Base-by-base conservation (phyloP, 1,284 basidiomycete species). In the Anthracocystis setariae region DNA sequence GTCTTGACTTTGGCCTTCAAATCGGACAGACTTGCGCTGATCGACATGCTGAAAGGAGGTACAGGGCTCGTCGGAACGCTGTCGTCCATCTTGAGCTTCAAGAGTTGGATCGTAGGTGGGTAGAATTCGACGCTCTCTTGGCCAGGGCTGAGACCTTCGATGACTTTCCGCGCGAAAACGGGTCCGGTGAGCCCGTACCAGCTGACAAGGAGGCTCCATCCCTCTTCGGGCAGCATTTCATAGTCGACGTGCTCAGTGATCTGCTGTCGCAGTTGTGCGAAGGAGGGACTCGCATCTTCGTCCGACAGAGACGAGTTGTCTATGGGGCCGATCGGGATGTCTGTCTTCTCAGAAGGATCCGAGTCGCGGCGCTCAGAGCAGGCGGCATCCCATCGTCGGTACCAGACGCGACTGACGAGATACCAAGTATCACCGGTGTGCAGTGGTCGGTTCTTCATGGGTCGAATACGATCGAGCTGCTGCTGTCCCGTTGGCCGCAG, bases 61-160 rank as follows among this genome's bases (percentile, higher is more conserved):
- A 55, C 38, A 13, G 52, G 61, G 3, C 55, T 58, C 13, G 52
- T 84, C 29, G 85, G 83, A 17, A 51, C 52, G 21, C 45, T 45
- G 39, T 55, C 39, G 17, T 80, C 58, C 7, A 81, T 77, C 20
- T 80, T 63, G 20, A 85, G 73, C 29, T 82, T 67, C 77, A 90
- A 87, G 25, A 90, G 87, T 61, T 86, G 87, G 78, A 94, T 86
- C 33, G 85, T 85, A 2, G 90, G 89, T 17, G 93, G 93, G 54
- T 88, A 87, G 48, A 95, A 86, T 83, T 97, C 93, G 61, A 97
- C 85, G n/a, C 85, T 84, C 20, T 86, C 84, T 60, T 87, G 87
- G 37, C 84, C 69, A 8, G 46, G 23, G n/a, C 40, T 48, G 15
- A 57, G 56, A 27, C 72, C 69, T 5, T 86, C 83, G 61, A 93